phyloP scores from a whole-genome alignment of 495 filamentous ascomycete genomes.

The Xylaria sp. region DNA sequence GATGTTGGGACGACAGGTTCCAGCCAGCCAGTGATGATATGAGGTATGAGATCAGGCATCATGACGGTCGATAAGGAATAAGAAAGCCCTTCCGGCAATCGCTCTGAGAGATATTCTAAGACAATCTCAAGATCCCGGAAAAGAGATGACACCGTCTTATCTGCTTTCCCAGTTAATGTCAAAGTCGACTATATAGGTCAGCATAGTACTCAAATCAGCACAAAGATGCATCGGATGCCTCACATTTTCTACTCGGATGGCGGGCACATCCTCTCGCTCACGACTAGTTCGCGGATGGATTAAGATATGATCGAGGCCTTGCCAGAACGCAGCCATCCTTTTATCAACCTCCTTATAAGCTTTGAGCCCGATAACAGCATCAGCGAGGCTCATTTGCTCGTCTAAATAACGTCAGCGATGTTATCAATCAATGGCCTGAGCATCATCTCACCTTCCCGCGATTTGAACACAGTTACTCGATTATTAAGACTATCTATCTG shows the following conservation, averaged over 20 bases:
- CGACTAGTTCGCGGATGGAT: slow-evolving; percentile 58
- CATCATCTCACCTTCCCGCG: slow-evolving; percentile 55
- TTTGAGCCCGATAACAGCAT: slow-evolving; percentile 56
- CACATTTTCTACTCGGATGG: slow-evolving; percentile 50
- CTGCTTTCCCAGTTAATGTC: slow-evolving; percentile 41
- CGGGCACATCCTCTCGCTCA: slow-evolving; percentile 36
- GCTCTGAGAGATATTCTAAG: slow-evolving; percentile 68
- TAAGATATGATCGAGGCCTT: slow-evolving; percentile 56
- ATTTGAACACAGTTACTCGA: slow-evolving; percentile 55
- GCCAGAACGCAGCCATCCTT: slow-evolving; percentile 58
- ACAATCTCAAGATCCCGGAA: slow-evolving; percentile 67
- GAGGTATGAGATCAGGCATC: slow-evolving; percentile 68
- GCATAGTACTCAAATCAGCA: neutral
- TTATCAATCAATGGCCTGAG: neutral
- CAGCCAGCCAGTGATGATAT: slow-evolving; percentile 75
- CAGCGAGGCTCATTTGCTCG: slow-evolving; percentile 52
- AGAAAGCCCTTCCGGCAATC: slow-evolving; percentile 69
- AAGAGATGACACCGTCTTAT: slow-evolving; percentile 52
- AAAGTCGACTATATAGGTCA: slow-evolving; percentile 45
- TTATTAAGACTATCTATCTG: slow-evolving; percentile 57
- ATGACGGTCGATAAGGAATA: slow-evolving; percentile 68
- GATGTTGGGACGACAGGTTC: slow-evolving; percentile 76
- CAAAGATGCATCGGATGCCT: slow-evolving; percentile 28
- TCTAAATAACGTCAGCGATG: slow-evolving; percentile 45
- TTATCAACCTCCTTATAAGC: slow-evolving; percentile 60